Conservation (phyloP, 129 eudicot genomes). For the Rutidosis leptorrhynchoides region DNA sequence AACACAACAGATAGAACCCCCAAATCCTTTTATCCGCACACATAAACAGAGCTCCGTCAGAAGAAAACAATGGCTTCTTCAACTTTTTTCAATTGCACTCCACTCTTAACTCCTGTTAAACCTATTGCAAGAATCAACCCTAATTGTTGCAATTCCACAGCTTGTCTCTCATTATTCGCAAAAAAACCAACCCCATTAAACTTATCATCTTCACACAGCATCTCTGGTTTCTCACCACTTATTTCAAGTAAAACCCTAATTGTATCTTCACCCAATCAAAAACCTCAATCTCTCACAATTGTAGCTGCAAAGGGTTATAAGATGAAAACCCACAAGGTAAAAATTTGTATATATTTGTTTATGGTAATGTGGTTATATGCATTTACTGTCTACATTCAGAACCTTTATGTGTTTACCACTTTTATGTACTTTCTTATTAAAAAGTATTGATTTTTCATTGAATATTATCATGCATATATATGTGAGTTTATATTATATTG, state of each 20-base stretch:
- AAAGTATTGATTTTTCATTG: too few relatives aligned
- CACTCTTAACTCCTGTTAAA: slow-evolving; percentile 27
- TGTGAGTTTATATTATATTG: not conserved
- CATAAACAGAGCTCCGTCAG: slow-evolving; percentile 18
- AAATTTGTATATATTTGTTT: not conserved
- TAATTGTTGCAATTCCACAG: slow-evolving; percentile 13
- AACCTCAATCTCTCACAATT: slow-evolving; percentile 45
- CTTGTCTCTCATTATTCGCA: slow-evolving; percentile 36
- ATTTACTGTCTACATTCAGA: not conserved
- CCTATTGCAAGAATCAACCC: slow-evolving; percentile 4
- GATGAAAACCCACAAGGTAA: slow-evolving; percentile 95
- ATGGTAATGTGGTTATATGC: not conserved
- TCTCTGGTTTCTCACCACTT: slow-evolving; percentile 50
- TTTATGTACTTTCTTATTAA: not conserved
- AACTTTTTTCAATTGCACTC: slow-evolving; percentile 32
- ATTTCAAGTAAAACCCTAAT: slow-evolving; percentile 27
- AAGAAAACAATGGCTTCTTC: slow-evolving; percentile 43
- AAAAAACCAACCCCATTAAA: slow-evolving; percentile 36
- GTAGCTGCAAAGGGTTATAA: slow-evolving; percentile 72
- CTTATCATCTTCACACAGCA: slow-evolving; percentile 55
- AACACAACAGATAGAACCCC: slow-evolving; percentile 20
- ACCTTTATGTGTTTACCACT: not conserved
- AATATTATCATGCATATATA: not conserved
- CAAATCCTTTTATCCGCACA: slow-evolving; percentile 36
- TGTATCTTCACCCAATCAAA: slow-evolving; percentile 21